Conservation (phyloP, 202 grass and related monocot species). For the Panicum virgatum region DNA sequence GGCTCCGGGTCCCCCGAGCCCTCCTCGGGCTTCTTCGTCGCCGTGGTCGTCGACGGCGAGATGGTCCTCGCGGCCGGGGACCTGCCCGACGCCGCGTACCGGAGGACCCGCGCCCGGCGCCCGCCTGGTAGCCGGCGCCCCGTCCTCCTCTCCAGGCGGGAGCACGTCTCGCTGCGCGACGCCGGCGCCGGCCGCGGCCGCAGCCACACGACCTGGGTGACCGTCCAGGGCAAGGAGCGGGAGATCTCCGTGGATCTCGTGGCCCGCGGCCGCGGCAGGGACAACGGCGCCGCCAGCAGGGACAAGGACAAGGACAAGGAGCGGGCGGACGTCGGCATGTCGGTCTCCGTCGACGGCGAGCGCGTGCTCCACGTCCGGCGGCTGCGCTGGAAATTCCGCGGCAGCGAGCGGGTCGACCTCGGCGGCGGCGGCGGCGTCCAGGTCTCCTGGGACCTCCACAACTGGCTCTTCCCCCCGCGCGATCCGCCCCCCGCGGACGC, state of each 20-base stretch:
- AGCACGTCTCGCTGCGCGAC: constrained; percentile 59
- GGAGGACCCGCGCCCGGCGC: constrained; percentile 41
- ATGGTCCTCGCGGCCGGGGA: constrained; percentile 79
- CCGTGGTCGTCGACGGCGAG: constrained; percentile 66
- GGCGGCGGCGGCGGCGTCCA: constrained; percentile 51
- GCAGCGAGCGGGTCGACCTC: constrained; percentile 66
- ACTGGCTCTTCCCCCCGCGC: constrained; percentile 71
- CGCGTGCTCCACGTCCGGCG: constrained; percentile 68
- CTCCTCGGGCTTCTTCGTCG: constrained; percentile 56
- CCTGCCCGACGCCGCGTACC: constrained; percentile 62
- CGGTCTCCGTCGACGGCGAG: constrained; percentile 63
- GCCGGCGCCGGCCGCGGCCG: neutral
- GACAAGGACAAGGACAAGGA: constrained; percentile 41
- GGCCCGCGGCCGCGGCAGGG: constrained; percentile 40
- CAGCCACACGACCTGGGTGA: constrained; percentile 55
- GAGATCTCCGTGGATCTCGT: constrained; percentile 76
- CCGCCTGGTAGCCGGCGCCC: constrained; percentile 20
- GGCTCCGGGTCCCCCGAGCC: constrained; percentile 58
- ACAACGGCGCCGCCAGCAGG: constrained; percentile 5
- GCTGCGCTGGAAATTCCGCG: constrained; percentile 91
- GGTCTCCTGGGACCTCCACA: constrained; percentile 93
- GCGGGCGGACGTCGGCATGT: constrained; percentile 56
- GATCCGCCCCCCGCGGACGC: constrained; percentile 21
- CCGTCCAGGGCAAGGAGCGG: constrained; percentile 62
- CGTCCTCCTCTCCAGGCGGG: constrained; percentile 59